Percentiles rank a stretch among this genome's conserved stretches.
phyloP scores from a whole-genome alignment of 1,284 basidiomycete species.

The Rhodotorula sp. region DNA sequence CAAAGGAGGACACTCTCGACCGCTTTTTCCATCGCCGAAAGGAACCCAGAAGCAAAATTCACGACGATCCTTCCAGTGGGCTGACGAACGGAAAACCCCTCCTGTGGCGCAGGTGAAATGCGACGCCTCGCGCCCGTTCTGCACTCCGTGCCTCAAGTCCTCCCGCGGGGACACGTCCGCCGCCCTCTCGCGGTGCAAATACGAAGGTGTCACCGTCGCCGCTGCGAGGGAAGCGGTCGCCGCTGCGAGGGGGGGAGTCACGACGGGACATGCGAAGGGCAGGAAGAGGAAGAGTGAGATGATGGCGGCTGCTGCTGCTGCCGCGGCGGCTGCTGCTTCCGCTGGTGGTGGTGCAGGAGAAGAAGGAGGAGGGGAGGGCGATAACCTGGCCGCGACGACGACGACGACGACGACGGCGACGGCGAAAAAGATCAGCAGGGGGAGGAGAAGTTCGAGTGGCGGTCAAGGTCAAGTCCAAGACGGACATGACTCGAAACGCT shows the following conservation, averaged over 20 bases:
- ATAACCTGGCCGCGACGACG: no score
- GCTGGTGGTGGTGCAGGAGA: neutral
- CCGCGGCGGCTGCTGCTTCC: neutral
- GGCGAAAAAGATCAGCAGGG: neutral
- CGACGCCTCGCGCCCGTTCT: slow-evolving; percentile 19
- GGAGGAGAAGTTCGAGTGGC: no score
- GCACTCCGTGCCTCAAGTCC: slow-evolving; percentile 36
- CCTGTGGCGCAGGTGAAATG: slow-evolving; percentile 24
- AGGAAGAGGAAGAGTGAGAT: slow-evolving; percentile 11
- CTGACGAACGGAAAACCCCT: no score
- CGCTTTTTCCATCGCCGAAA: no score
- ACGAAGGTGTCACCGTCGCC: slow-evolving; percentile 36
- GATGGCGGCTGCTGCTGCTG: neutral
- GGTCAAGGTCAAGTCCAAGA: neutral
- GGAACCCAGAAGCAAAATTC: no score
- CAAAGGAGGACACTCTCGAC: no score
- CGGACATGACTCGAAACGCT: neutral
- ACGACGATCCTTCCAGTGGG: no score
- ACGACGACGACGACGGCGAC: neutral
- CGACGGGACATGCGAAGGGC: neutral
- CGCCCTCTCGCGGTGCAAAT: slow-evolving; percentile 23
- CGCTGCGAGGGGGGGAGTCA: slow-evolving; percentile 12
- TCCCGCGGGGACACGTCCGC: slow-evolving; percentile 17
- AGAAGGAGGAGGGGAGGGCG: neutral
- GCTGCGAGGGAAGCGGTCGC: slow-evolving; percentile 18